Base-by-base conservation (phyloP, 306 rosid genomes). In the Sechiopsis laciniata region DNA sequence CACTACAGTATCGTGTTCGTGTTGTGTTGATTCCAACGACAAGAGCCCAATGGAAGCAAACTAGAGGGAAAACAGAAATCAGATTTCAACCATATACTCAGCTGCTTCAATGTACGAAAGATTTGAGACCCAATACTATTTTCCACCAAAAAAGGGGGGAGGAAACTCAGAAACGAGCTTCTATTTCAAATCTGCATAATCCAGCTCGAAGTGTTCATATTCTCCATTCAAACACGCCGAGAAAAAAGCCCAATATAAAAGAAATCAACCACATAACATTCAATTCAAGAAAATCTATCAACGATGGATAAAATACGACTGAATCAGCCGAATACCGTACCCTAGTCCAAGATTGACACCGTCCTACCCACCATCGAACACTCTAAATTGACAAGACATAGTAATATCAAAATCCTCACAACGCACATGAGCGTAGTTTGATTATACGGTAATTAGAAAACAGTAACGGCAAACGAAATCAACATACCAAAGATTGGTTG, bases 401-500 rank as follows among this genome's bases (percentile, higher is more conserved):
- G 32, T 0, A 32, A 10, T 17, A 65, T 65, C 17, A 42, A 0
- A 19, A 46, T 67, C 10, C 17, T 67, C 5, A 20, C 17, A 10
- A 67, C 12, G 55, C 5, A 45, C 6, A 67, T 7, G 55, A 21
- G 10, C n/a, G 40, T 13, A 13, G 35, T 9, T 13, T 15, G 63
- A 57, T 57, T 60, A 26, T 13, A 24, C 37, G 26, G n/a, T 20
- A n/a, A 20, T 21, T 21, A 40, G 46, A 66, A 13, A 48, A 10
- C 45, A 51, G 21, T 3, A 26, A 10, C 50, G 59, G n/a, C 1
- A 9, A 17, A 14, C 22, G 16, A 52, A 8, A 71, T 22, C 50
- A 29, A 51, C 75, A 53, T 71, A 71, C 75, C 73, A 26, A 50
- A 52, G 50, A 11, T 29, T 53, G 50, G 13, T 16, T 32, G 46